phyloP scores from a whole-genome alignment of 2,329 filamentous ascomycete genomes.

The Botrytis paeoniae region DNA sequence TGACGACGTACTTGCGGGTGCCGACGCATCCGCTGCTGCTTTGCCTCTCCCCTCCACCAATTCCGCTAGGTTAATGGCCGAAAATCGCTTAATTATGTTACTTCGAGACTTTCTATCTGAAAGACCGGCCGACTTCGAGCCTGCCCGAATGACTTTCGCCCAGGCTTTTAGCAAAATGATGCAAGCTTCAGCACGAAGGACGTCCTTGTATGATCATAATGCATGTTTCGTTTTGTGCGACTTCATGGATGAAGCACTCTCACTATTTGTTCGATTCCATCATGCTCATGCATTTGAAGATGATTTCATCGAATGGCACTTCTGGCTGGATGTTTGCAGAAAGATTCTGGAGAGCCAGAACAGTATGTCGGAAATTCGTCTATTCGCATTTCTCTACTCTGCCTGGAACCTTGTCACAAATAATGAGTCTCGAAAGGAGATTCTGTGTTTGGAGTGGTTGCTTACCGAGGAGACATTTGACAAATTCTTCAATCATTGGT shows the following conservation, averaged over 20 bases:
- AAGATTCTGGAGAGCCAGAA: slow-evolving; percentile 69
- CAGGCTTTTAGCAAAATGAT: slow-evolving; percentile 60
- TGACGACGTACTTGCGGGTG: slow-evolving; percentile 62
- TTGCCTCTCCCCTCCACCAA: slow-evolving; percentile 56
- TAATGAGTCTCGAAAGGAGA: slow-evolving; percentile 55
- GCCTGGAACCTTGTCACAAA: slow-evolving; percentile 59
- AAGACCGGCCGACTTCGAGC: slow-evolving; percentile 49
- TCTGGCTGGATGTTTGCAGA: slow-evolving; percentile 66
- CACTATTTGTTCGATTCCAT: slow-evolving; percentile 59
- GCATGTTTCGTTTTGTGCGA: slow-evolving; percentile 73
- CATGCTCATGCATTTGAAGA: slow-evolving; percentile 41
- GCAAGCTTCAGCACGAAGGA: slow-evolving; percentile 59
- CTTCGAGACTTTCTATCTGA: slow-evolving; percentile 67
- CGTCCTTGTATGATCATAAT: slow-evolving; percentile 65
- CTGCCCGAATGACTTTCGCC: slow-evolving; percentile 58
- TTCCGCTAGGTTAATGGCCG: slow-evolving; percentile 63
- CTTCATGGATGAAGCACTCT: slow-evolving; percentile 66
- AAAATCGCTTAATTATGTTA: slow-evolving; percentile 68
- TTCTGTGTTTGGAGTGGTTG: slow-evolving; percentile 61
- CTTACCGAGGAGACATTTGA: slow-evolving; percentile 61
- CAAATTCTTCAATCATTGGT: slow-evolving; percentile 71
- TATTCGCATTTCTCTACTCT: slow-evolving; percentile 66
- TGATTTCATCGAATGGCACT: slow-evolving; percentile 58
- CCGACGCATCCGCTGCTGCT: slow-evolving; percentile 54
- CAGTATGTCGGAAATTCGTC: slow-evolving; percentile 66